Evolutionary conservation across 768 basidiomycete species (phyloP).

Genomic region (Galerina marginata): DNA sequence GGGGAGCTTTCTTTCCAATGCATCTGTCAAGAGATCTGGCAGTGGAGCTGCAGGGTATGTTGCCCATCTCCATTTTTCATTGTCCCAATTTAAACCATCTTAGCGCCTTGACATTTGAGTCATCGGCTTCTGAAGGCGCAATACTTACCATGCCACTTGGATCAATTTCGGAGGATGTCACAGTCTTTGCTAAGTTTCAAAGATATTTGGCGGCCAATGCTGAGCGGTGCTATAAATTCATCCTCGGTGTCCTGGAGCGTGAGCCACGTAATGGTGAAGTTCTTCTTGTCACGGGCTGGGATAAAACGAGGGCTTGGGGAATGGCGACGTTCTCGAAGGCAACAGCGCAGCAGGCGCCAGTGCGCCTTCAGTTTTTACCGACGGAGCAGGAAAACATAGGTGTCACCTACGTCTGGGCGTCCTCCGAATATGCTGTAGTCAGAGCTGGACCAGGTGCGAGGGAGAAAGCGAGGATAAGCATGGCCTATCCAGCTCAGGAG

Average conservation of each 20-base stretch:
- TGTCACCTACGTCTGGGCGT: slow-evolving; percentile 9
- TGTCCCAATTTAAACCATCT: not conserved
- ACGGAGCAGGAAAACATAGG: not conserved
- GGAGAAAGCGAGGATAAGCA: not conserved
- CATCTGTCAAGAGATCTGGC: slow-evolving; percentile 2
- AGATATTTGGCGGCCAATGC: slow-evolving; percentile 19
- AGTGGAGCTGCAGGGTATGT: not conserved
- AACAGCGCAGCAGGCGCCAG: slow-evolving; percentile 1
- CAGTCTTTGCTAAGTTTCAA: slow-evolving; percentile 8
- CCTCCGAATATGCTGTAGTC: slow-evolving; percentile 9
- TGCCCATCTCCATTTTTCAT: not conserved
- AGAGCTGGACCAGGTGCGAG: slow-evolving; percentile 4
- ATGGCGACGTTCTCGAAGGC: slow-evolving; percentile 22
- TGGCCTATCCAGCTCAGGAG: not conserved
- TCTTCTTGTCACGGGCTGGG: slow-evolving; percentile 22
- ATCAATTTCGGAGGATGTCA: slow-evolving; percentile 16
- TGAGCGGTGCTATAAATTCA: slow-evolving; percentile 22
- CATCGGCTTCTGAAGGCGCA: slow-evolving; percentile 20
- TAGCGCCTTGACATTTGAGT: slow-evolving; percentile 17
- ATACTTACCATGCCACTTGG: slow-evolving; percentile 27
- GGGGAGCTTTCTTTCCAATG: slow-evolving; percentile 15
- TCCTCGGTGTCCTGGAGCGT: slow-evolving; percentile 14
- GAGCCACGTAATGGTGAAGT: slow-evolving; percentile 25
- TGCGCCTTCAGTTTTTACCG: slow-evolving; percentile 9
- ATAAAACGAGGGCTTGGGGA: slow-evolving; percentile 25